Evolutionary conservation across 176 grass and related monocot species (phyloP).

Genomic region (Aegilops umbellulata): DNA sequence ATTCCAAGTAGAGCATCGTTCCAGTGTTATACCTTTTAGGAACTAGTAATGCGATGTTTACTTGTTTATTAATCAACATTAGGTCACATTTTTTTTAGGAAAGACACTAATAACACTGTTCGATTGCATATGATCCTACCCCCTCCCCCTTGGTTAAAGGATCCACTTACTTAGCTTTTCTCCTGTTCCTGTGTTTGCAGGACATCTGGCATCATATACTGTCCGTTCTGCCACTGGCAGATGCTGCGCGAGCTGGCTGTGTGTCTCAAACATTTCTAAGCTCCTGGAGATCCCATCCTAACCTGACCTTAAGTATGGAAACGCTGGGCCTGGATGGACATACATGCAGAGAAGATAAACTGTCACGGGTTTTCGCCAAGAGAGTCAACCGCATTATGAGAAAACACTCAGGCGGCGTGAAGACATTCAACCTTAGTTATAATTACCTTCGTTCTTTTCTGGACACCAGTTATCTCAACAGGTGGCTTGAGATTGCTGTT

Average conservation of each 20-base stretch:
- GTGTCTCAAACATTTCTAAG: neutral
- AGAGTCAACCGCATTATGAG: neutral
- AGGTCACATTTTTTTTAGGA: neutral
- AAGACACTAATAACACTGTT: neutral
- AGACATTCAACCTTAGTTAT: neutral
- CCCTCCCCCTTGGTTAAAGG: neutral
- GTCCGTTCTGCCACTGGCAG: neutral
- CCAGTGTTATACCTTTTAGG: neutral
- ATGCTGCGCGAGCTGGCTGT: neutral
- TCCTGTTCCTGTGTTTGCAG: neutral
- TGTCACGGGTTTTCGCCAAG: neutral
- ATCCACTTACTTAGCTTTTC: neutral
- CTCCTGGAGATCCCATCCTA: neutral
- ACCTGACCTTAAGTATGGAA: neutral
- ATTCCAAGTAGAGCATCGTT: neutral
- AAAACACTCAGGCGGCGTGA: neutral
- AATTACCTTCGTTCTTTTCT: neutral
- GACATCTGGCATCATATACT: constrained; percentile 1
- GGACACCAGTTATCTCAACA: neutral
- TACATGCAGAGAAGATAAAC: neutral
- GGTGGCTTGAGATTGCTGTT: neutral
- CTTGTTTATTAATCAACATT: too few relatives aligned
- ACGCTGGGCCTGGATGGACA: neutral
- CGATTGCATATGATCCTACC: neutral
- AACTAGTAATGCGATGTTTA: neutral